These are phyloP conservation scores for Pulveroboletus ravenelii DNA, from an alignment of 768 basidiomycete genomes.

Conservation along the genomic window DNA sequence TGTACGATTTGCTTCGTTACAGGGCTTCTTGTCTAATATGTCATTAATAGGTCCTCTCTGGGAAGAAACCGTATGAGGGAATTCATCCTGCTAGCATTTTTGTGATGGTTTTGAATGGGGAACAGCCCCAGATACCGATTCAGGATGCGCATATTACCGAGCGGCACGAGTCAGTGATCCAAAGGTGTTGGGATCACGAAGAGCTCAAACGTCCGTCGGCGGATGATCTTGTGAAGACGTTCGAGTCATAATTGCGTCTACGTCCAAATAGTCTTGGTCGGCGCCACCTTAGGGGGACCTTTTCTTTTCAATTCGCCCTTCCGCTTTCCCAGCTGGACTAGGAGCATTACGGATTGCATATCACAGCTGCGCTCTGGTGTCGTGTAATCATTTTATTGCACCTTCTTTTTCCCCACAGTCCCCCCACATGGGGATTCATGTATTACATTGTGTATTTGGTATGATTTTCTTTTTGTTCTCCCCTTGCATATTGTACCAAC, in stretches of 20 bases:
- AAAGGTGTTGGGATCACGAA: constrained; percentile 15
- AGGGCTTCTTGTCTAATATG: constrained; percentile 3
- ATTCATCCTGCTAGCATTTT: not conserved
- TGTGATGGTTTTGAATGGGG: not conserved
- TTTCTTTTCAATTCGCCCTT: not conserved
- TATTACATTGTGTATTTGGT: not conserved
- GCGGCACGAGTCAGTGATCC: constrained; percentile 9
- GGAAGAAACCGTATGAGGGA: constrained; percentile 17
- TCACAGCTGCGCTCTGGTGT: not conserved
- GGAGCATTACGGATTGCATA: not conserved
- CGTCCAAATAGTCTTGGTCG: not conserved
- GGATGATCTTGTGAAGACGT: constrained; percentile 1
- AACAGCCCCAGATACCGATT: constrained; percentile 11
- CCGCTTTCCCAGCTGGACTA: not conserved
- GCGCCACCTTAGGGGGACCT: too few relatives aligned
- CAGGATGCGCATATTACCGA: not conserved
- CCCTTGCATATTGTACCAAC: not conserved
- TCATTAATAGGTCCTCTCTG: constrained; percentile 17
- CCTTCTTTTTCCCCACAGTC: not conserved
- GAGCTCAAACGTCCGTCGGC: constrained; percentile 17
- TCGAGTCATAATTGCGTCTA: not conserved
- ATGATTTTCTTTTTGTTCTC: not conserved
- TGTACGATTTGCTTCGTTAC: not conserved
- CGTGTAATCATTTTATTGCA: not conserved
- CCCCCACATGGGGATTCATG: not conserved